Evolutionary conservation across 208 protist genomes (phyloP), one percentile per base, ranked within the genome.

Genomic region (Strigomonas galati): DNA sequence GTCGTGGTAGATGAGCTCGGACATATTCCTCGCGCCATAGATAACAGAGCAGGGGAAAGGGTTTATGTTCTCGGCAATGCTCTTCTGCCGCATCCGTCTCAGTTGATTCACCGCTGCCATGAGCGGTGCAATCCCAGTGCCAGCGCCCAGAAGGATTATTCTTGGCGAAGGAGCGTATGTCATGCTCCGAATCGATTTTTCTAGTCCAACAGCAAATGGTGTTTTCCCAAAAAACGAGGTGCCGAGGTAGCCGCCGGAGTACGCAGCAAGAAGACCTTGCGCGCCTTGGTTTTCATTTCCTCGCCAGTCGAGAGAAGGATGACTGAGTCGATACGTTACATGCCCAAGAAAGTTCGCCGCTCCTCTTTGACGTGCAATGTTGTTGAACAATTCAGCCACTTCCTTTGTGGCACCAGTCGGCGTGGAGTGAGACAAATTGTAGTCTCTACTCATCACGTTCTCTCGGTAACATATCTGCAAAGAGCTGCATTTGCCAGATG

Each of bases 121-220:
- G 44, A 93, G 68, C 26, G 90, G 90, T 14, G 81, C 84, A 58
- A 95, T 89, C 3, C 90, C 90, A 27, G 90, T 91, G 5, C 87
- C 90, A 19, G 81, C 85, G 9, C 82, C 84, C 21, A 95, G 65
- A 14, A 95, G 64, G 26, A 92, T 80, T 27, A 91, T 6, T 7
- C 17, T 59, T n/a, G 24, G 24, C 9, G 17, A n/a, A 40, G 4
- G 21, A 17, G 24, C 15, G 15, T 2, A 31, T 28, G 54, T 7
- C 5, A 31, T 35, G 5, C 6, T 30, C n/a, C 30, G 23, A 28
- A 59, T 28, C 5, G 54, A 21, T 7, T 40, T 62, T 19, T 74
- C 62, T 9, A 91, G 72, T 14, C 71, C 74, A 14, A 65, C 67
- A 15, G 80, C 76, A 81, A 94, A 92, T 0, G 55, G 46, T 15